Conservation (phyloP, 2,329 filamentous ascomycete species). For the Lachnellula hyalina region DNA sequence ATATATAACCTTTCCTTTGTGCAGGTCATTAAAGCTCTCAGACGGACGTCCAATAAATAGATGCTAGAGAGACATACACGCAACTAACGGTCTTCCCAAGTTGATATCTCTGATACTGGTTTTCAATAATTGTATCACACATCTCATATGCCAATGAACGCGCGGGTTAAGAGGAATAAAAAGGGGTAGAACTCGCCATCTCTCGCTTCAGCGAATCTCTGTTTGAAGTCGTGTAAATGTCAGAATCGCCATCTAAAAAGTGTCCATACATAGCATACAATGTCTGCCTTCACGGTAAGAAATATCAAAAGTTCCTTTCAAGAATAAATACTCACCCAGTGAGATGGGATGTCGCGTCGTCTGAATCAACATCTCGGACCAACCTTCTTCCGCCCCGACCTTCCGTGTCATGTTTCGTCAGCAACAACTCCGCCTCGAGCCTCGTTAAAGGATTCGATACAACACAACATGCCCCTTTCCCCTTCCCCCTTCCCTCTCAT, state of each 20-base stretch:
- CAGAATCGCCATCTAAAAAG: neutral
- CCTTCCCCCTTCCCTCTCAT: neutral
- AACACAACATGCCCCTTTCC: neutral
- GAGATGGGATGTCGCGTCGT: neutral
- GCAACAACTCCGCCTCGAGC: neutral
- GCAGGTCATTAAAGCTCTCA: too few species aligned
- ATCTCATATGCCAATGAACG: too few species aligned
- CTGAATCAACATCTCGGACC: neutral
- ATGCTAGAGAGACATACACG: too few species aligned
- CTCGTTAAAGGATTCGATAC: neutral
- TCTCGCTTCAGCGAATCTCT: too few species aligned
- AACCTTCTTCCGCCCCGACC: neutral
- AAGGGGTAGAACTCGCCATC: too few species aligned
- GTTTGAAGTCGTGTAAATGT: too few species aligned
- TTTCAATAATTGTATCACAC: too few species aligned
- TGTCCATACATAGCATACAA: neutral
- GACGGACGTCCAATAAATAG: too few species aligned
- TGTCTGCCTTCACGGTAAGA: neutral
- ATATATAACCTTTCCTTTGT: too few species aligned
- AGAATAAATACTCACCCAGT: neutral
- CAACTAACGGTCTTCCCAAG: too few species aligned
- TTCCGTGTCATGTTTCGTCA: neutral
- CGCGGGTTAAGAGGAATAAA: too few species aligned
- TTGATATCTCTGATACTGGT: too few species aligned
- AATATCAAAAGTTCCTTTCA: neutral